These are phyloP conservation scores for Mycena galopus DNA, from an alignment of 768 basidiomycete species.

Conservation along the genomic window DNA sequence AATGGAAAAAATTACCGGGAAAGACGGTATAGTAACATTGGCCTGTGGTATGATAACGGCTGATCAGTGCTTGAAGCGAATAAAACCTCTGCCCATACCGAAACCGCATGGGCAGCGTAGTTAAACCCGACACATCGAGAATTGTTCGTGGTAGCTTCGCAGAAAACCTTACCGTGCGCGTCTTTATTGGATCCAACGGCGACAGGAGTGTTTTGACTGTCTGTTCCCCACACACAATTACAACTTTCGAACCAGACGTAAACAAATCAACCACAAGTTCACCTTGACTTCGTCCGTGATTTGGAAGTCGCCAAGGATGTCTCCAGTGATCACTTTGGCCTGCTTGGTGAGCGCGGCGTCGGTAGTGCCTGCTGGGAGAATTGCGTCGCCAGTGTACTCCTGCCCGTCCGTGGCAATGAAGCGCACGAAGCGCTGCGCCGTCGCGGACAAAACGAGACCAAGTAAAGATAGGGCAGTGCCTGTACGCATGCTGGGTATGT, in stretches of 20 bases:
- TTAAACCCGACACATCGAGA: constrained; percentile 47
- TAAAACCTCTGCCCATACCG: constrained; percentile 28
- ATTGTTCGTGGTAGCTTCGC: too few relatives aligned
- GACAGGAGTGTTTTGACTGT: constrained; percentile 49
- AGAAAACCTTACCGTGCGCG: constrained; percentile 46
- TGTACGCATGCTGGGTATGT: constrained; percentile 33
- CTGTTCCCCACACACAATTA: constrained; percentile 35
- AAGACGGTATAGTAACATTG: constrained; percentile 39
- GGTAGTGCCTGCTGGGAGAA: constrained; percentile 45
- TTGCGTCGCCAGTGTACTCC: constrained; percentile 55
- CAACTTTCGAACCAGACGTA: background rate
- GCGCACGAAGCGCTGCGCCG: constrained; percentile 54
- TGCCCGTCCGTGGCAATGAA: constrained; percentile 53
- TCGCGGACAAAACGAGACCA: constrained; percentile 37
- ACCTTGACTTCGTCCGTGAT: constrained; percentile 54
- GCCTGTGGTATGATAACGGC: constrained; percentile 8
- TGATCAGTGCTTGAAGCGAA: background rate
- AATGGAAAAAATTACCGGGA: constrained; percentile 23
- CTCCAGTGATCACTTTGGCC: constrained; percentile 51
- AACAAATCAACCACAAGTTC: background rate
- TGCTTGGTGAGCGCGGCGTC: constrained; percentile 51
- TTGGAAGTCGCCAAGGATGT: constrained; percentile 51
- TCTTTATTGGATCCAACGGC: constrained; percentile 49
- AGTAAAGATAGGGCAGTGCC: constrained; percentile 23
- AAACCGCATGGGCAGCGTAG: constrained; percentile 42